Evolutionary conservation across 306 rosid species (phyloP).

Genomic region (Lithocarpus polystachyus): DNA sequence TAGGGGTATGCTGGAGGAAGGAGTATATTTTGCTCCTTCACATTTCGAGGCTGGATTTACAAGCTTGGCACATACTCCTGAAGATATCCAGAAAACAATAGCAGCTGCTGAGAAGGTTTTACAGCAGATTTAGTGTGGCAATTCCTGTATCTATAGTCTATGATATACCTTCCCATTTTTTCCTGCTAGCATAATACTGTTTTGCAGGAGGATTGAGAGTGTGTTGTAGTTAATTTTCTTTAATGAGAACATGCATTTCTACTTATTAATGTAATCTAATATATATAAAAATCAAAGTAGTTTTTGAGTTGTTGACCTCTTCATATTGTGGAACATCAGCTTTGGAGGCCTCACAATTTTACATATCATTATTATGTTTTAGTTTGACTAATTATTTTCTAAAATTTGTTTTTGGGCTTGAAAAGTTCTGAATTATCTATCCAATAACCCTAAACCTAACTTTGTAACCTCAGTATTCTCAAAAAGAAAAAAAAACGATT

Average conservation of each 20-base stretch:
- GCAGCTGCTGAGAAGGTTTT: conserved; percentile 95
- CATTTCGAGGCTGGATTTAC: conserved; percentile 99
- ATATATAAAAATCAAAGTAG: too few relatives aligned
- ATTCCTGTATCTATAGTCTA: conserved; percentile 5
- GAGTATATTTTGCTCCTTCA: conserved; percentile 93
- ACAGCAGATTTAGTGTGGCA: conserved; percentile 50
- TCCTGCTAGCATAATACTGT: not conserved
- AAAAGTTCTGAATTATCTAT: too few relatives aligned
- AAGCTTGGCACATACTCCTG: conserved; percentile 84
- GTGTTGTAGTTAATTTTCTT: not conserved
- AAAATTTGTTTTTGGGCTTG: too few relatives aligned
- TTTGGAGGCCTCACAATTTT: too few relatives aligned
- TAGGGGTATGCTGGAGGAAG: conserved; percentile 92
- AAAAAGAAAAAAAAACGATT: too few relatives aligned
- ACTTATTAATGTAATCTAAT: too few relatives aligned
- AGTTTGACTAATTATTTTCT: too few relatives aligned
- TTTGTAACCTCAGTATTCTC: too few relatives aligned
- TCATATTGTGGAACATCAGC: too few relatives aligned
- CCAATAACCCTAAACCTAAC: too few relatives aligned
- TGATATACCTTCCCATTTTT: not conserved
- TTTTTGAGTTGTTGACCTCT: too few relatives aligned
- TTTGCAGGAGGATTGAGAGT: conserved; percentile 6
- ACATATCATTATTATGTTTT: too few relatives aligned
- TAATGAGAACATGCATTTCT: not conserved
- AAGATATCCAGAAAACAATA: conserved; percentile 77